Evolutionary conservation across 2,329 filamentous ascomycete species (phyloP).

Genomic region (Trichoderma atrobrunneum): DNA sequence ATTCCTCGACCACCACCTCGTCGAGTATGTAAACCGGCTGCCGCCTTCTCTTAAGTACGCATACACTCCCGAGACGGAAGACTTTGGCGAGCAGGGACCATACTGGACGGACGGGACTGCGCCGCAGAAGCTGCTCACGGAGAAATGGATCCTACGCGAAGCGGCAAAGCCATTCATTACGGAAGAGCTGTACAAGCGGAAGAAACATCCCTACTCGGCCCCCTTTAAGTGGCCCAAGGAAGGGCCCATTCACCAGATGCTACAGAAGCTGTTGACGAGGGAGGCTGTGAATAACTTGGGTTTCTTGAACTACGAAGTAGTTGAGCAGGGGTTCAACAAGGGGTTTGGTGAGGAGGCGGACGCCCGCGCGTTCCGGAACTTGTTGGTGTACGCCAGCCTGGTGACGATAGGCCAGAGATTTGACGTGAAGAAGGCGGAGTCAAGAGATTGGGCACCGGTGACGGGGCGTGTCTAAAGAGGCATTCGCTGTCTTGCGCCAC

Average conservation of each 20-base stretch:
- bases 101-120: neutral
- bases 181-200: neutral
- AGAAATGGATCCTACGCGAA: neutral
- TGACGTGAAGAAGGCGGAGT: neutral
- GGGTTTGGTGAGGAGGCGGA: neutral
- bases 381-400: neutral
- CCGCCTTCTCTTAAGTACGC: neutral
- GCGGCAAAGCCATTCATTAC: neutral
- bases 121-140: neutral
- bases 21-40: neutral
- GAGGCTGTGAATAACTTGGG: neutral
- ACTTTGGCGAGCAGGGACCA: neutral
- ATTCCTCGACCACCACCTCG: neutral
- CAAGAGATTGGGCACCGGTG: neutral
- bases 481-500: neutral
- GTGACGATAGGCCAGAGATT: neutral
- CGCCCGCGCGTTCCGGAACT: neutral
- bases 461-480: neutral
- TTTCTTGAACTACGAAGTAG: neutral
- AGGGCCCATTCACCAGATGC: neutral
- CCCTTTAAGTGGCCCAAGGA: neutral
- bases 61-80: neutral
- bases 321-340: neutral
- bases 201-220: neutral
- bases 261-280: neutral